Evolutionary conservation across 768 basidiomycete genomes (phyloP), one percentile per base, ranked within the genome.

Genomic region (Auriculariales sp.): DNA sequence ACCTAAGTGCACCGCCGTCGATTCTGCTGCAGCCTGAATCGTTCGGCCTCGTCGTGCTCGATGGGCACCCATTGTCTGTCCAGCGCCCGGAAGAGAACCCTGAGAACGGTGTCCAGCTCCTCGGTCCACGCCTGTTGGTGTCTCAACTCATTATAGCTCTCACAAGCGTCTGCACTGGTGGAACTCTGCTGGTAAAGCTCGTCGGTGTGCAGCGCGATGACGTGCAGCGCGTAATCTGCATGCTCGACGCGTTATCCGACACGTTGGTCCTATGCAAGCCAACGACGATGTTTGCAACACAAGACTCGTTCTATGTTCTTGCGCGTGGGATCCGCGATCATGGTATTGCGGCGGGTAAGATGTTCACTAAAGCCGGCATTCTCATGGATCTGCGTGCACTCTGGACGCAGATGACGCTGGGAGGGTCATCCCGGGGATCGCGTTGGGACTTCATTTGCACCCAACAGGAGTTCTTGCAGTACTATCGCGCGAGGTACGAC

Each of bases 11-110:
- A 3, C 29, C 30, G 35, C 49, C 50, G 11, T 29, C 49, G 28
- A n/a, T 22, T 27, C 3, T 31, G 15, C n/a, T 36, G 15, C 17
- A 6, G 11, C 19, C 25, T n/a, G n/a, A n/a, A n/a, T n/a, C 29
- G 19, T 64, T 62, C 52, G 59, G 61, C 45, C 52, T 67, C 15
- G 64, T 64, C 15, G 52, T 65, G 9, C 58, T 66, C 47, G 66
- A 66, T 46, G 66, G 60, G 10, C 66, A 66, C 49, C 60, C 60
- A 2, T 51, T 65, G 15, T n/a, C n/a, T n/a, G n/a, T n/a, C n/a
- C n/a, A n/a, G n/a, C 63, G 66, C 35, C 56, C 51, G 35, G 50
- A 50, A 27, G 46, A 35, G 33, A n/a, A 17, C 14, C 47, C 52
- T 3, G 53, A 55, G 25, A 19, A 32, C 22, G 47, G 44, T 29